phyloP scores from a whole-genome alignment of 768 basidiomycete species.

The Lanmaoa rubissima region DNA sequence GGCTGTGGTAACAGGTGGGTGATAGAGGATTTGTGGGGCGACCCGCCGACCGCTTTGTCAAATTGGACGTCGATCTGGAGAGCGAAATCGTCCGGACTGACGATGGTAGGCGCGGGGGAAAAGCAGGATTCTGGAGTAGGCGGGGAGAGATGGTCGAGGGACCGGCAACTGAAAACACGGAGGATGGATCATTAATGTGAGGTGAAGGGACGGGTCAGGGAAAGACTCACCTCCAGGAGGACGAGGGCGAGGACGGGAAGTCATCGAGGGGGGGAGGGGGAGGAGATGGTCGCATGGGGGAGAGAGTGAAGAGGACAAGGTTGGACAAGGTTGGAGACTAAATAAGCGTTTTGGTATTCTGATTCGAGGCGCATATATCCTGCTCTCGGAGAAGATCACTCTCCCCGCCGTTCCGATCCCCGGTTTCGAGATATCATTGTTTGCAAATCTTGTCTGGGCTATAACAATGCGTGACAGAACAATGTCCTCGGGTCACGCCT shows the following conservation, averaged over 20 bases:
- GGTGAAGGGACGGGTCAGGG: neutral
- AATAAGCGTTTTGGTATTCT: slow-evolving; percentile 4
- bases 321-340: neutral
- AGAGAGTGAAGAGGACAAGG: neutral
- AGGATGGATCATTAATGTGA: no score
- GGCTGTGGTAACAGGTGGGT: neutral
- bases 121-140: slow-evolving; percentile 20
- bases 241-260: slow-evolving; percentile 17
- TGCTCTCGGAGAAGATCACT: slow-evolving; percentile 7
- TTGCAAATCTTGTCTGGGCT: neutral
- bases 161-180: slow-evolving; percentile 5
- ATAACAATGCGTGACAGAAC: neutral
- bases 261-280: neutral
- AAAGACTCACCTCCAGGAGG: slow-evolving; percentile 27
- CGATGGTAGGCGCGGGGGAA: slow-evolving; percentile 10
- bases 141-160: slow-evolving; percentile 14
- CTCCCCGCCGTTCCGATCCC: slow-evolving; percentile 10
- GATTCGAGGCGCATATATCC: neutral
- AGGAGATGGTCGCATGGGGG: slow-evolving; percentile 5
- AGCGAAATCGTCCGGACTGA: slow-evolving; percentile 13
- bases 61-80: slow-evolving; percentile 9
- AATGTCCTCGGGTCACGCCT: neutral
- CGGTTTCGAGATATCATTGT: neutral
- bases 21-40: neutral
- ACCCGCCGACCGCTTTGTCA: neutral